phyloP scores from a whole-genome alignment of 345 rosid species.

The Pelargonium nanum region DNA sequence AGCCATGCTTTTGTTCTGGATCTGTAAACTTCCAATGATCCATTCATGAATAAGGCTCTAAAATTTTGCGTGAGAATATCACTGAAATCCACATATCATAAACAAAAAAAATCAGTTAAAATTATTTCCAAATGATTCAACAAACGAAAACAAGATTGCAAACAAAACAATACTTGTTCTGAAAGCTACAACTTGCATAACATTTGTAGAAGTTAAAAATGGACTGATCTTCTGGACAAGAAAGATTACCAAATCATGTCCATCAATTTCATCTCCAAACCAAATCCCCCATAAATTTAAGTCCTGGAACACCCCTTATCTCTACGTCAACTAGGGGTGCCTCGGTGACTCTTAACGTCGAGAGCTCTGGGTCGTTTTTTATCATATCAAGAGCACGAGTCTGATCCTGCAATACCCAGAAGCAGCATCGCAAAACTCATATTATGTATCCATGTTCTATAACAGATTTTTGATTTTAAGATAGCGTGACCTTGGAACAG shows the following conservation, averaged over 20 bases:
- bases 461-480: neutral
- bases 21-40: too few species aligned
- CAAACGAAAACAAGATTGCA: too few species aligned
- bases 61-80: too few species aligned
- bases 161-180: too few species aligned
- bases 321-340: conserved; percentile 59
- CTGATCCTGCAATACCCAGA: conserved; percentile 47
- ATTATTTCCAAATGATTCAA: too few species aligned
- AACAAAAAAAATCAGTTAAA: too few species aligned
- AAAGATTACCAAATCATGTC: neutral
- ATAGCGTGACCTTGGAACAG: neutral
- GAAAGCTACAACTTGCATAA: too few species aligned
- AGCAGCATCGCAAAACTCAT: neutral
- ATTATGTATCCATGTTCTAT: neutral
- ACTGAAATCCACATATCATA: too few species aligned
- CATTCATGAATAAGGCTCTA: too few species aligned
- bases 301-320: conserved; percentile 75
- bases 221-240: too few species aligned
- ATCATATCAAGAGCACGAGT: conserved; percentile 42
- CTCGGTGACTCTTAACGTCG: conserved; percentile 36
- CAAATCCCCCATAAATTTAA: conserved; percentile 60
- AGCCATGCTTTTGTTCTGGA: too few species aligned
- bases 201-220: too few species aligned
- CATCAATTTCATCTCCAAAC: conserved; percentile 38
- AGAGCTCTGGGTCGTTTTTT: conserved; percentile 40